These are phyloP conservation scores for Fusarium secorum DNA, from an alignment of 2,329 filamentous ascomycete species.

Conservation along the genomic window DNA sequence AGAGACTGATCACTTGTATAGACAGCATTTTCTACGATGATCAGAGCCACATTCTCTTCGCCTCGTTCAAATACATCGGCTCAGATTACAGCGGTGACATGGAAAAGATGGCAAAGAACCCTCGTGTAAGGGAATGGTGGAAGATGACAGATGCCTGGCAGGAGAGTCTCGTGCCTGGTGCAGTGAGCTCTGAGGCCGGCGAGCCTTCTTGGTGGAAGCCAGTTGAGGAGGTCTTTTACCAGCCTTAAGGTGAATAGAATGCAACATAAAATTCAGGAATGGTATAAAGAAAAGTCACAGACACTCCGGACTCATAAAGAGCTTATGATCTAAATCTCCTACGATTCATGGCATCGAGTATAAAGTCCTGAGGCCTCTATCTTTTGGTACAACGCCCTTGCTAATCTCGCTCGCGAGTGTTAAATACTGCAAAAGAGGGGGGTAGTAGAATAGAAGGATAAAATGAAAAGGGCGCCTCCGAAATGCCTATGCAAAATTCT, in stretches of 20 bases:
- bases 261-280: neutral
- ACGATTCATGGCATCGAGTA: slow-evolving; percentile 33
- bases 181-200: slow-evolving; percentile 65
- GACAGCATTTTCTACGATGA: slow-evolving; percentile 79
- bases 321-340: neutral
- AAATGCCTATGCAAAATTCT: slow-evolving; percentile 40
- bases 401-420: slow-evolving; percentile 43
- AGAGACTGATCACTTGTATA: slow-evolving; percentile 43
- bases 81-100: slow-evolving; percentile 77
- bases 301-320: neutral
- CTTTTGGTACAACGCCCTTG: slow-evolving; percentile 41
- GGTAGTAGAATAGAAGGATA: slow-evolving; percentile 32
- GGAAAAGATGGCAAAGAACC: slow-evolving; percentile 76
- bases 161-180: slow-evolving; percentile 67
- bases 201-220: slow-evolving; percentile 73
- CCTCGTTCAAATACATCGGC: slow-evolving; percentile 81
- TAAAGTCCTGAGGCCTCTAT: slow-evolving; percentile 23
- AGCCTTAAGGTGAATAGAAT: slow-evolving; percentile 49
- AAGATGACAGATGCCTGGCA: slow-evolving; percentile 80
- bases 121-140: slow-evolving; percentile 82
- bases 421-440: slow-evolving; percentile 37
- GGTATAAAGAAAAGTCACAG: neutral
- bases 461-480: slow-evolving; percentile 26
- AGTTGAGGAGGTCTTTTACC: slow-evolving; percentile 74
- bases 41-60: slow-evolving; percentile 70